Percentiles rank a stretch among this genome's conserved stretches.
phyloP scores from a whole-genome alignment of 164 flowering plant genomes.

The Sedum album region DNA sequence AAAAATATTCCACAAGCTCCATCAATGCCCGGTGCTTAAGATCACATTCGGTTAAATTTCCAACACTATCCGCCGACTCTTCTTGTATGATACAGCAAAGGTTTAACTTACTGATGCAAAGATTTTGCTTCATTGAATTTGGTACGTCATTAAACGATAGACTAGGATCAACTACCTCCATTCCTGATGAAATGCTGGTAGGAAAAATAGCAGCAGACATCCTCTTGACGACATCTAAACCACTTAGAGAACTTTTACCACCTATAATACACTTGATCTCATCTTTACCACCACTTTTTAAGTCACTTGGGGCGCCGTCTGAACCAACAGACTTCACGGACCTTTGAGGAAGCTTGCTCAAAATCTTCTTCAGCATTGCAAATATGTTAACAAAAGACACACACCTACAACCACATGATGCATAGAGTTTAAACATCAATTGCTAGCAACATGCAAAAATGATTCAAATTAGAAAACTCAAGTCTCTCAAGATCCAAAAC shows the following conservation, averaged over 20 bases:
- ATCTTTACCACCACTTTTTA: constrained; percentile 19
- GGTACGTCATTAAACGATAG: constrained; percentile 49
- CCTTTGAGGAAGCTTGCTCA: constrained; percentile 42
- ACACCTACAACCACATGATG: not conserved
- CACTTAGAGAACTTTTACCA: constrained; percentile 22
- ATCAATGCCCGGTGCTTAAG: constrained; percentile 36
- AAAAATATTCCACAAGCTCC: constrained; percentile 48
- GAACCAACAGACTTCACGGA: constrained; percentile 26
- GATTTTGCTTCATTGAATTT: no score
- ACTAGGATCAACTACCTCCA: constrained; percentile 39
- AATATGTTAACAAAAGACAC: not conserved
- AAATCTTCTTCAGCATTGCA: no score
- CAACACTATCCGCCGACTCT: constrained; percentile 31
- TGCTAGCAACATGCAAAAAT: no score
- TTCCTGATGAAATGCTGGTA: constrained; percentile 31
- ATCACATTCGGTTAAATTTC: constrained; percentile 26
- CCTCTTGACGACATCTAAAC: no score
- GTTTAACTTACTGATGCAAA: no score
- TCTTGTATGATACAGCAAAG: constrained; percentile 23
- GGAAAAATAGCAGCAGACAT: no score
- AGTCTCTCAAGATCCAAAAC: not conserved
- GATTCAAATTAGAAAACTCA: not conserved
- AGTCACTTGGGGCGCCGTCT: constrained; percentile 21
- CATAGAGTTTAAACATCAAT: not conserved
- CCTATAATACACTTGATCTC: constrained; percentile 23